A percentile compares a stretch with the other conserved stretches of the same genome.
phyloP scores from a whole-genome alignment of 352 stramenopile genomes.

The Globisporangium orthogonon region DNA sequence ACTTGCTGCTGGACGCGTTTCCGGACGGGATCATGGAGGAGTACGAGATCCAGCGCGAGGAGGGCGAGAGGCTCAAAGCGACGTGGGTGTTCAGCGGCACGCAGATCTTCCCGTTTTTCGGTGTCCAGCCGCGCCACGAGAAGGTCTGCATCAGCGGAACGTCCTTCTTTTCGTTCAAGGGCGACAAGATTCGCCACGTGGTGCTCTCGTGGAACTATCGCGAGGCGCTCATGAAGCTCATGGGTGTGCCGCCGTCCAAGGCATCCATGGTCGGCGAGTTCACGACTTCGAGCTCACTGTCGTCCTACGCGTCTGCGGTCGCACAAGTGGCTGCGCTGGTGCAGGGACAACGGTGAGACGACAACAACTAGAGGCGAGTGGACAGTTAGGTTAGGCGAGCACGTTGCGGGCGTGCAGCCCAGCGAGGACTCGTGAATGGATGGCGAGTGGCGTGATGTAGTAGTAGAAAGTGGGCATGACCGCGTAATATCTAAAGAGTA shows the following conservation, averaged over 20 bases:
- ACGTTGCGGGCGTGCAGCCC: too few species aligned
- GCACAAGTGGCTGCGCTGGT: neutral
- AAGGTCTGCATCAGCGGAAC: constrained; percentile 75
- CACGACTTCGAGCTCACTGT: constrained; percentile 1
- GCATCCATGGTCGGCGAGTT: constrained; percentile 17
- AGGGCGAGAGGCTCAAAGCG: constrained; percentile 63
- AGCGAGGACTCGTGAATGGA: too few species aligned
- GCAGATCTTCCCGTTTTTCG: constrained; percentile 71
- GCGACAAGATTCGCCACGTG: constrained; percentile 63
- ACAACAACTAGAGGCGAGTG: neutral
- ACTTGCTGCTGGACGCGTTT: constrained; percentile 57
- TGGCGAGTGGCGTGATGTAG: neutral
- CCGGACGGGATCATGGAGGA: constrained; percentile 82
- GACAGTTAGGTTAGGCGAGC: neutral
- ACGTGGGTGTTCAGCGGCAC: constrained; percentile 76
- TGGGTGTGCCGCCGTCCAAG: constrained; percentile 36
- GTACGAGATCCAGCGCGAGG: constrained; percentile 65
- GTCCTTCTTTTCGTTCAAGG: constrained; percentile 74
- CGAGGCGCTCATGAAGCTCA: constrained; percentile 67
- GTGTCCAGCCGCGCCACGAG: constrained; percentile 61
- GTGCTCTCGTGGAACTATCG: constrained; percentile 73
- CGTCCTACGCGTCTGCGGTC: constrained; percentile 5
- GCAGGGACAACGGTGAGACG: constrained; percentile 14
- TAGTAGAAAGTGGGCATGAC: neutral
- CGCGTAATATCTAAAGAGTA: neutral